A percentile compares a stretch with the other conserved stretches of the same genome.
Evolutionary conservation across 2,329 filamentous ascomycete species (phyloP).

Genomic region (Knufia fluminis): DNA sequence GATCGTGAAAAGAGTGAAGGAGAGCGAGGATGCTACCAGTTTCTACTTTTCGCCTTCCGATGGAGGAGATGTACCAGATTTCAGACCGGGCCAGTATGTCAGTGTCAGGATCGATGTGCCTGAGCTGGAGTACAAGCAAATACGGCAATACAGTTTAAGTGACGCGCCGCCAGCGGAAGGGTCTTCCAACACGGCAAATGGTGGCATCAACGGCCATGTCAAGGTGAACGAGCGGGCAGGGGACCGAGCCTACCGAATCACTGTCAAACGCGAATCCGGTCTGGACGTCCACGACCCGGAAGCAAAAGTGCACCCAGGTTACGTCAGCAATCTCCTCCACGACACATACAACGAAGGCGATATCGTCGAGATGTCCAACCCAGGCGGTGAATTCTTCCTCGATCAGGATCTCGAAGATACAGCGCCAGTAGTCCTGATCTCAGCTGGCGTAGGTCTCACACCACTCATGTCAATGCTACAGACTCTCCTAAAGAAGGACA

Average conservation of each 20-base stretch:
- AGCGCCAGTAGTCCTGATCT: conserved; percentile 51
- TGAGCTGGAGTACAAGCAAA: conserved; percentile 52
- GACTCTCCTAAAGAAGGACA: conserved; percentile 30
- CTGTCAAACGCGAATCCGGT: conserved; percentile 58
- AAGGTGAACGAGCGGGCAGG: too few relatives aligned
- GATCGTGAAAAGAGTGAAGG: conserved; percentile 54
- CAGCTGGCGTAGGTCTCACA: conserved; percentile 52
- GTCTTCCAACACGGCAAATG: too few relatives aligned
- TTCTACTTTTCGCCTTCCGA: conserved; percentile 61
- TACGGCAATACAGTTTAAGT: conserved; percentile 64
- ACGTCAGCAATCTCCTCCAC: conserved; percentile 62
- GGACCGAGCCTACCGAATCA: conserved; percentile 54
- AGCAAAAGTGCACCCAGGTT: conserved; percentile 48
- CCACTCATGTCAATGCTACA: conserved; percentile 55
- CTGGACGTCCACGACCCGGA: conserved; percentile 38
- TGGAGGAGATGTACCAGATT: conserved; percentile 50
- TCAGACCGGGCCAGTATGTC: conserved; percentile 64
- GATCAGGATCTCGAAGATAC: conserved; percentile 28
- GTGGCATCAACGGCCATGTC: conserved; percentile 18
- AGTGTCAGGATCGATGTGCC: conserved; percentile 53
- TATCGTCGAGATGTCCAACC: conserved; percentile 56
- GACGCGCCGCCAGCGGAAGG: conserved; percentile 38
- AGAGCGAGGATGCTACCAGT: conserved; percentile 60
- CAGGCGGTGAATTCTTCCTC: conserved; percentile 53
- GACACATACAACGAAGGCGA: conserved; percentile 54